Conservation (phyloP, 163 green algal species). For the Volvox carteri region DNA sequence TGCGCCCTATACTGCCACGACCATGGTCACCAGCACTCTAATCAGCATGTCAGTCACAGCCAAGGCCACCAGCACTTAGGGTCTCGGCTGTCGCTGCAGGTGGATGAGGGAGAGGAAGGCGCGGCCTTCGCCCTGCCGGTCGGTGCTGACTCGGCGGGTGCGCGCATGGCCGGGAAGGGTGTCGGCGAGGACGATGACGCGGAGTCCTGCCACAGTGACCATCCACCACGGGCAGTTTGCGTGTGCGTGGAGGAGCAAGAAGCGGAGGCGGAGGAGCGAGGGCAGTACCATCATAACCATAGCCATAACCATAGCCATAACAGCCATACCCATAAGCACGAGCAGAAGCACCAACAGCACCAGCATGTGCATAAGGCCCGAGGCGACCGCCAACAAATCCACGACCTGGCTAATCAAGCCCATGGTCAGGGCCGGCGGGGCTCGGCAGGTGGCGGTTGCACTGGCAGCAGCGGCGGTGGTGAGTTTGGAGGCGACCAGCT, state of each 20-base stretch:
- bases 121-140: neutral
- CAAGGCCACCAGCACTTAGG: neutral
- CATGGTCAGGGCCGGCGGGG: neutral
- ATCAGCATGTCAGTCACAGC: neutral
- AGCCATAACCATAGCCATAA: neutral
- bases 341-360: neutral
- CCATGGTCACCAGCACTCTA: neutral
- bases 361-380: neutral
- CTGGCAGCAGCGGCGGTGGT: neutral
- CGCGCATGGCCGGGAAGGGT: too few species aligned
- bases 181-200: neutral
- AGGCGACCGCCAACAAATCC: neutral
- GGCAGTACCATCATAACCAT: neutral
- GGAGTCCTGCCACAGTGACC: constrained; percentile 35
- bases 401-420: neutral
- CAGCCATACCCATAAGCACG: too few species aligned
- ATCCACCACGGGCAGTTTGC: constrained; percentile 29
- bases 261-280: neutral
- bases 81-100: too few species aligned
- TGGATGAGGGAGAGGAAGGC: too few species aligned
- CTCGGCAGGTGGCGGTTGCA: neutral
- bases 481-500: neutral
- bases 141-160: too few species aligned
- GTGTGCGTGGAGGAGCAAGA: constrained; percentile 31
- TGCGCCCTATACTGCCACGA: neutral